Conservation (phyloP, 257 asterid species). For the Henckelia pumila region DNA sequence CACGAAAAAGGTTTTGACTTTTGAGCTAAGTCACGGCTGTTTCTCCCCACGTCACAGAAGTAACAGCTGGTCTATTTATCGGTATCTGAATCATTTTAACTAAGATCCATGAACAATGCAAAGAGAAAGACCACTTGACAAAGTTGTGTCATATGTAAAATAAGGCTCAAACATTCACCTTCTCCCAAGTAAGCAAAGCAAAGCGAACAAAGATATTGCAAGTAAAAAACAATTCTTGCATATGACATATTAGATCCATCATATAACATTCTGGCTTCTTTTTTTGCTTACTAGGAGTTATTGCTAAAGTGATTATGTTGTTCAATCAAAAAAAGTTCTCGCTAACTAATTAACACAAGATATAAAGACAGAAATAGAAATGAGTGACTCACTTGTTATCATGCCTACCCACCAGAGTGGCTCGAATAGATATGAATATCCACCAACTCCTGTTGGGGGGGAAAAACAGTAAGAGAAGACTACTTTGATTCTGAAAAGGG, state of each 20-base stretch:
- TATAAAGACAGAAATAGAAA: slow-evolving; percentile 4
- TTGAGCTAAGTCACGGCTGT: not conserved
- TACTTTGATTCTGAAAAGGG: slow-evolving; percentile 4
- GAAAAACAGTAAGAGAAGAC: slow-evolving; percentile 5
- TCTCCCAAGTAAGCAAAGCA: slow-evolving; percentile 13
- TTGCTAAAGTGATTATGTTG: slow-evolving; percentile 2
- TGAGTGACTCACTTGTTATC: slow-evolving; percentile 61
- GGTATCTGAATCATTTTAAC: slow-evolving; percentile 9
- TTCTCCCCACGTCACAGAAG: not conserved
- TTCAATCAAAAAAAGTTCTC: slow-evolving; percentile 1
- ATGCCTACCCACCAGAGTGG: slow-evolving; percentile 96
- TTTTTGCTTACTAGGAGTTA: slow-evolving; percentile 1
- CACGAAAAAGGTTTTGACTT: no score
- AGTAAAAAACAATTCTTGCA: not conserved
- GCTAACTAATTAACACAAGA: not conserved
- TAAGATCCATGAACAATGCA: not conserved
- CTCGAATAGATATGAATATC: slow-evolving; percentile 73
- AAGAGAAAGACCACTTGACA: not conserved
- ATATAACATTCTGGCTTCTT: slow-evolving; percentile 8
- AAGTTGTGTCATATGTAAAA: slow-evolving; percentile 4
- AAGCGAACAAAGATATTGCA: not conserved
- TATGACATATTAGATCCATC: slow-evolving; percentile 9
- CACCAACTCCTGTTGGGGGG: slow-evolving; percentile 63
- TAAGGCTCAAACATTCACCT: slow-evolving; percentile 10
- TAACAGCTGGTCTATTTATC: not conserved